phyloP scores from a whole-genome alignment of 1,284 basidiomycete genomes.

The Boletus sp. region DNA sequence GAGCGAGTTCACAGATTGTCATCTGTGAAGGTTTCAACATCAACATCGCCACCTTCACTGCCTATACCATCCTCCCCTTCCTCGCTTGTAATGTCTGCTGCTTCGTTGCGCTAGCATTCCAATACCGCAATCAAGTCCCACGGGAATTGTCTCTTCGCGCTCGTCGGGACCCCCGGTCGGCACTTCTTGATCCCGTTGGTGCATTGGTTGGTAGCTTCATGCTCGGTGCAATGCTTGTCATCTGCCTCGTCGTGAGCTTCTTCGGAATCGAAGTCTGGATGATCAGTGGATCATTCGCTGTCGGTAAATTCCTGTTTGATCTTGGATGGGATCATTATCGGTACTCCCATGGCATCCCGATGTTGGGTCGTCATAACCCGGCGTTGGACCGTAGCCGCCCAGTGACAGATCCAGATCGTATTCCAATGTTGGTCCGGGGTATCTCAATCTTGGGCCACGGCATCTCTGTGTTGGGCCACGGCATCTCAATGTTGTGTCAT shows the following conservation, averaged over 20 bases:
- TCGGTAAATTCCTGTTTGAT: not conserved
- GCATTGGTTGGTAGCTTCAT: conserved; percentile 56
- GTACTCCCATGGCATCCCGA: not conserved
- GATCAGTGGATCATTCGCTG: not conserved
- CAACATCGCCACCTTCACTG: conserved; percentile 68
- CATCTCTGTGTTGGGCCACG: not conserved
- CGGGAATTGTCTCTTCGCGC: conserved; percentile 42
- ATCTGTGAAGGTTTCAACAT: conserved; percentile 67
- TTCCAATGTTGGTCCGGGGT: no score
- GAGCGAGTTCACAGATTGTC: conserved; percentile 40
- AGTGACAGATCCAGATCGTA: no score
- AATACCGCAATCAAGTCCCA: conserved; percentile 59
- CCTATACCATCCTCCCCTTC: conserved; percentile 73
- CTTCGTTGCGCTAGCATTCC: conserved; percentile 54
- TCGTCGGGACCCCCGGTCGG: conserved; percentile 48
- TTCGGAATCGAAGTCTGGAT: conserved; percentile 61
- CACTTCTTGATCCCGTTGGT: conserved; percentile 53
- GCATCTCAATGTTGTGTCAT: not conserved
- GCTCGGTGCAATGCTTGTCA: conserved; percentile 50
- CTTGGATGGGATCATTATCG: not conserved
- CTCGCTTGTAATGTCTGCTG: conserved; percentile 60
- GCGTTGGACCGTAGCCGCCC: no score
- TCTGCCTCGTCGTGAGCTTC: conserved; percentile 59
- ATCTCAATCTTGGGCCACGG: not conserved
- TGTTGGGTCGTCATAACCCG: not conserved